Conservation (phyloP, 1,284 basidiomycete species). For the Sparassis latifolia region DNA sequence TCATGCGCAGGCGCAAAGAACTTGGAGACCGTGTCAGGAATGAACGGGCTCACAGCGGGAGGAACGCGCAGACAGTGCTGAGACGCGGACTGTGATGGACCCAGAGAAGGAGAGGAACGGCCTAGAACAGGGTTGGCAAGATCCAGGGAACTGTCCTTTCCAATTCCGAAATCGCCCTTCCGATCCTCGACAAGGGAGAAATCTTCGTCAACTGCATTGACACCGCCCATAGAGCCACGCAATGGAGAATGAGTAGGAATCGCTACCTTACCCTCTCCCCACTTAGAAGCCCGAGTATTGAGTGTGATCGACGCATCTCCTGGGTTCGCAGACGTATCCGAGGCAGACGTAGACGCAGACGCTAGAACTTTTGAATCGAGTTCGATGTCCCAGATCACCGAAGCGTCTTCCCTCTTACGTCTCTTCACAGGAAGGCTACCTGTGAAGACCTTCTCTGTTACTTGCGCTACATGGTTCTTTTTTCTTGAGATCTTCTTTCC, state of each 20-base stretch:
- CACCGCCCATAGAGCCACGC: background rate
- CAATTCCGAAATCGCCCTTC: background rate
- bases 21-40: conserved; percentile 4
- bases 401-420: conserved; percentile 23
- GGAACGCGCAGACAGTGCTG: conserved; percentile 23
- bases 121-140: background rate
- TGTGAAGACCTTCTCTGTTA: background rate
- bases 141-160: background rate
- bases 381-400: conserved; percentile 67
- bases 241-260: background rate
- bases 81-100: conserved; percentile 50
- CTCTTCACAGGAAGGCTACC: background rate
- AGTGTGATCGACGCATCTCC: conserved; percentile 20
- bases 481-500: background rate
- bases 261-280: conserved; percentile 2
- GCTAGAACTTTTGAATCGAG: conserved; percentile 22
- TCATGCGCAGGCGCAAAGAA: conserved; percentile 1
- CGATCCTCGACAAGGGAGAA: background rate
- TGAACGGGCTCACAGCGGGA: background rate
- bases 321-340: background rate
- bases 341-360: conserved; percentile 10
- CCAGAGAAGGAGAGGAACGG: conserved; percentile 31
- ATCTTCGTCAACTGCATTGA: background rate
- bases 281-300: conserved; percentile 14
- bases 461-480: background rate